Evolutionary conservation across 805 yeast species (phyloP), one percentile per base, ranked within the genome.

Genomic region (Kuraishia floccosa): DNA sequence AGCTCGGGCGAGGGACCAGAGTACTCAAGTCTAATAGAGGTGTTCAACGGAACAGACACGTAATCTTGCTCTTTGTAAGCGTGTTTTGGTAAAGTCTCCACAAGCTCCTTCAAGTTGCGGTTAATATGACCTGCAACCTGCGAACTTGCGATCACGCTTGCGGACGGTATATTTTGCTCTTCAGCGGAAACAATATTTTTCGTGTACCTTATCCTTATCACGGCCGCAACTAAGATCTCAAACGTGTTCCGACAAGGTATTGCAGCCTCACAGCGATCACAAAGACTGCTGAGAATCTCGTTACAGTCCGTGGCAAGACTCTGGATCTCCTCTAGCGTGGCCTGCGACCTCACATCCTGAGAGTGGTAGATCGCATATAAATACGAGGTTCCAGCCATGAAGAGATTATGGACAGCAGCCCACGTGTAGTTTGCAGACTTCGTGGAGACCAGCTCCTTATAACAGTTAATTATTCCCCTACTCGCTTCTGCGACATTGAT

Each of bases 331-430:
- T 61, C 59, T 14, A 72, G 40, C 1, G 65, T 49, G 13, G 72
- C 63, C 5, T 55, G 54, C 5, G 52, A 46, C 15, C 78, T 50
- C 2, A 68, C 71, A 28, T 63, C 66, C n/a, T 62, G 62, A 23
- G 82, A 71, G 48, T 79, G 79, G 49, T 81, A 85, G 10, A 84
- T 62, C 1, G 86, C 69, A 47, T 81, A 85, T 27, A 86, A 58
- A 42, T 74, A 85, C 1, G 94, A 79, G 17, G 89, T 79, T 1
- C 94, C 93, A 0, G 94, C 87, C 80, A 82, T 78, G 48, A 84
- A 84, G 32, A 84, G 58, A 47, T 84, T 85, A 50, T 85, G 94
- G 3, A 84, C 87, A 0, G 93, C 91, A 2, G 86, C 87, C 96
- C 96, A 86, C 0, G 95, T 83, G 52, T 82, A 86, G 50, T 84